Conservation (phyloP, 2,329 filamentous ascomycete species). For the Alternaria novae-zelandiae region DNA sequence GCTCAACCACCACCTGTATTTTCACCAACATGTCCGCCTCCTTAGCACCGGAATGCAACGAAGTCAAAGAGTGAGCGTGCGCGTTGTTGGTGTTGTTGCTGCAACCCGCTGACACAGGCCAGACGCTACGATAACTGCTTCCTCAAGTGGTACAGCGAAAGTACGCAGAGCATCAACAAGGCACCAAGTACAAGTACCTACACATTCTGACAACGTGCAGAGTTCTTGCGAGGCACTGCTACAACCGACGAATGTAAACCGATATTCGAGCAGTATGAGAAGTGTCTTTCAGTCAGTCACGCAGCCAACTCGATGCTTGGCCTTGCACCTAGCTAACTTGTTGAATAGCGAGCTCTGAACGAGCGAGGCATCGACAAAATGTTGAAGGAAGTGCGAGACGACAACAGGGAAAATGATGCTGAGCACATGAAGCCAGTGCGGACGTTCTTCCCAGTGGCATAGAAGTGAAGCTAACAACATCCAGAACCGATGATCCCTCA, state of each 20-base stretch:
- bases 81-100: too few relatives aligned
- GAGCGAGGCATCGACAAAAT: constrained; percentile 91
- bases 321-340: constrained; percentile 7
- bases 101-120: not conserved
- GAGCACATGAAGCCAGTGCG: constrained; percentile 62
- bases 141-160: constrained; percentile 99
- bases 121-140: constrained; percentile 98
- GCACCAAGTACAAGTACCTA: not conserved
- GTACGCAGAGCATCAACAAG: constrained; percentile 59
- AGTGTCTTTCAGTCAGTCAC: constrained; percentile 78
- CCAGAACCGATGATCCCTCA: constrained; percentile 7
- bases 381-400: constrained; percentile 87
- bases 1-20: constrained; percentile 1
- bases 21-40: constrained; percentile 80
- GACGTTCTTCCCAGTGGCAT: not conserved
- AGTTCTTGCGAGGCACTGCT: constrained; percentile 86
- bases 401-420: constrained; percentile 85
- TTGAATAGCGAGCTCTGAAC: constrained; percentile 77
- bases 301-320: not conserved
- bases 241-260: constrained; percentile 84
- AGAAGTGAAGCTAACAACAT: not conserved
- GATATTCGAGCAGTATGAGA: constrained; percentile 87
- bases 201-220: constrained; percentile 47
- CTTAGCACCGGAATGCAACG: constrained; percentile 91
- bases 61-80: constrained; percentile 82